phyloP scores from a whole-genome alignment of 805 yeast species.

The Babjeviella inositovora region DNA sequence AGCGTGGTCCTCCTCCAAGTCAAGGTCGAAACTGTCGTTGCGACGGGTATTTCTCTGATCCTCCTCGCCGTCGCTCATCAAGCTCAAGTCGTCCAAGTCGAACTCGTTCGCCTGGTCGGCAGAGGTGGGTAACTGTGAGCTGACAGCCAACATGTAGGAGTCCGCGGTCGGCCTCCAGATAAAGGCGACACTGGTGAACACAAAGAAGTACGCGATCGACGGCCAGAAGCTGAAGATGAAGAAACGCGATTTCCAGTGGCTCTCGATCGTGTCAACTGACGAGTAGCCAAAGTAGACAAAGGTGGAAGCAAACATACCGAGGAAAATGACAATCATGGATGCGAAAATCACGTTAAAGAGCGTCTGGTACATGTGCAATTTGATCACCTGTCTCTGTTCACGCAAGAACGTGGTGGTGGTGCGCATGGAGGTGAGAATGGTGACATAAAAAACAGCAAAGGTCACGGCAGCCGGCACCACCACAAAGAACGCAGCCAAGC shows the following conservation, averaged over 20 bases:
- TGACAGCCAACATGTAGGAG: constrained; percentile 85
- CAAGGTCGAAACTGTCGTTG: constrained; percentile 10
- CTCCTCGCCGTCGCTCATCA: constrained; percentile 28
- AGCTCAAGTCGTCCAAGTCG: constrained; percentile 43
- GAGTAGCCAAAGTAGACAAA: constrained; percentile 62
- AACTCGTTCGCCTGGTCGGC: constrained; percentile 32
- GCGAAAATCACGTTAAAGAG: constrained; percentile 61
- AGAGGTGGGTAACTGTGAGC: constrained; percentile 72
- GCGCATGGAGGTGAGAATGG: constrained; percentile 59
- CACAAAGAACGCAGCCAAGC: constrained; percentile 34
- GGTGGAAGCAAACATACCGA: constrained; percentile 56
- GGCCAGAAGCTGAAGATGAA: constrained; percentile 93
- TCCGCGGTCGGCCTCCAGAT: constrained; percentile 98
- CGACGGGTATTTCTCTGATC: constrained; percentile 11
- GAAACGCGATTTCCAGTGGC: constrained; percentile 85
- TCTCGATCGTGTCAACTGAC: constrained; percentile 61
- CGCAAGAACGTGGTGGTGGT: constrained; percentile 58
- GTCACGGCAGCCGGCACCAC: constrained; percentile 61
- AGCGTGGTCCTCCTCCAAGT: constrained; percentile 13
- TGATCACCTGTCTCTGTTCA: constrained; percentile 83
- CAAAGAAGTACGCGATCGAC: constrained; percentile 68
- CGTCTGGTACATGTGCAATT: constrained; percentile 71
- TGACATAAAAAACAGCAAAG: constrained; percentile 55
- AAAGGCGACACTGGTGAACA: constrained; percentile 71
- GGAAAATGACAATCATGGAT: constrained; percentile 53